Base-by-base conservation (phyloP, 225 moss, liverwort and hornwort genomes). In the Lunularia cruciata region DNA sequence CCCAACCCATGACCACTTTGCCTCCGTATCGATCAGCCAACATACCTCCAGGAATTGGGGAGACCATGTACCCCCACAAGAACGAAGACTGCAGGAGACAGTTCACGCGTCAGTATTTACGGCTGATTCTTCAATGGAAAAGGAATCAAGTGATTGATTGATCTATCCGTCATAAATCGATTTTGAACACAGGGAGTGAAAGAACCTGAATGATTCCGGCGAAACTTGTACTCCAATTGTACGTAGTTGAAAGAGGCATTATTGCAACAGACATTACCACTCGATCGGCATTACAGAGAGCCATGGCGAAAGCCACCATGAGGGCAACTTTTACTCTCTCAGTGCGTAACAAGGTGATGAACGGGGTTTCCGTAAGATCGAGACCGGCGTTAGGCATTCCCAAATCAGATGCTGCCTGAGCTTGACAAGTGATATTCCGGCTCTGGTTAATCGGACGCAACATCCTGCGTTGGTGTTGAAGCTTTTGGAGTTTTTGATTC, bases 241-340 rank as follows among this genome's bases (percentile, higher is more conserved):
- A 83, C 12, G 84, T 64, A 8, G 84, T 71, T 39, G 89, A 73
- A 70, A 94, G 84, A 28, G 94, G 94, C 67, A 94, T 85, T 77
- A 94, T 91, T 61, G 94, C 84, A 56, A 94, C 90, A 0, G 94
- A 84, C 94, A 94, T 87, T 63, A 94, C 79, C 43, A 85, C 90
- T 18, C 94, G 85, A 73, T 89, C 90, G n/a, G 87, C 90, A 75
- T 91, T 94, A 78, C 94, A 94, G 66, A 94, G 80, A 33, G 87
- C 87, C 94, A 94, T 86, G 25, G 86, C 90, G 35, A 81, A 23
- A 34, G 90, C 90, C 71, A 86, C 78, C 83, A 91, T 86, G 39
- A 43, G 43, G 15, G 81, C 83, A 47, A 94, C 90, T 71, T 94
- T 94, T 60, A 72, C 84, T 73, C 94, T 83, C 78, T 91, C 87